Evolutionary conservation across 192 early-diverging fungal genomes (phyloP), one percentile per base, ranked within the genome.

Genomic region (Lobosporangium transversale): DNA sequence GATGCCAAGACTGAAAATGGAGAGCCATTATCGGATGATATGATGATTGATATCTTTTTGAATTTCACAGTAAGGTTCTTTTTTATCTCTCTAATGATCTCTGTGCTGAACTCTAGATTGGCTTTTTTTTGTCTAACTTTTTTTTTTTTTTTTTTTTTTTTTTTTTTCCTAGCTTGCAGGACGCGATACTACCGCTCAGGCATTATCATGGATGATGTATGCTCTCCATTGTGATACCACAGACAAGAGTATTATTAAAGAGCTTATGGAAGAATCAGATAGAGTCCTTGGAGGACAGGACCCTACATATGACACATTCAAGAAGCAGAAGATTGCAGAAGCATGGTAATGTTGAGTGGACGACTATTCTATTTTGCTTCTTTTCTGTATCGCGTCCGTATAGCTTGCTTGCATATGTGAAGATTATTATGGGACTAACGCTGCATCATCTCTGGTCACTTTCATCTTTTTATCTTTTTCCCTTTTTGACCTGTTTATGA

Each of bases 121-220:
- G 21, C 36, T n/a, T n/a, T n/a, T n/a, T n/a, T n/a, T n/a, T n/a
- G n/a, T n/a, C n/a, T n/a, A n/a, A n/a, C n/a, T n/a, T n/a, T n/a
- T n/a, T n/a, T n/a, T n/a, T n/a, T n/a, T n/a, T n/a, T n/a, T n/a
- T n/a, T n/a, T n/a, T n/a, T n/a, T n/a, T n/a, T n/a, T n/a, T n/a
- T n/a, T n/a, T n/a, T n/a, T n/a, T n/a, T n/a, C n/a, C n/a, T 74
- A 62, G 36, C 18, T 37, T 61, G 54, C 42, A 1, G 86, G 87
- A 64, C 79, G 89, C 62, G 81, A 89, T 75, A 80, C 87, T 33
- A 87, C 88, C 40, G 80, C 92, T 20, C 81, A 87, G 59, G 79
- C 81, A 1, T 66, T 89, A 15, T 62, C 66, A 23, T 89, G 89
- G 87, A 82, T 86, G 52, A 60, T 85, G 27, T 83, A 76, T 40